Percentiles rank a stretch among this genome's conserved stretches.
phyloP scores from a whole-genome alignment of 371 early-diverging fungal species.

The Apophysomyces trapeziformis region DNA sequence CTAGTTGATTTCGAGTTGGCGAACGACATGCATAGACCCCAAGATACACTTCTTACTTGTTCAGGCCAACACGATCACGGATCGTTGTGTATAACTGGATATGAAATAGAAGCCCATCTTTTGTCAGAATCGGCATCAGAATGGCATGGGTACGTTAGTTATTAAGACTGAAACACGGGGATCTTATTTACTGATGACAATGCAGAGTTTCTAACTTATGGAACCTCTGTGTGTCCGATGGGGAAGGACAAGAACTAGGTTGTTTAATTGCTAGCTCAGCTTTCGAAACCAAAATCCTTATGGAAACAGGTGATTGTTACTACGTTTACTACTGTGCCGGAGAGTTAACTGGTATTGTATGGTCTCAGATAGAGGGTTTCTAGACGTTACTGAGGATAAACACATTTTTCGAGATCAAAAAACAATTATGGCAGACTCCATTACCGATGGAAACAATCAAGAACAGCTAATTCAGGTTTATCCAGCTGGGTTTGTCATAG shows the following conservation, averaged over 20 bases:
- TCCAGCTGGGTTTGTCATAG: slow-evolving; percentile 13
- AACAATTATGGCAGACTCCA: slow-evolving; percentile 18
- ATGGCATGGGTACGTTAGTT: slow-evolving; percentile 36
- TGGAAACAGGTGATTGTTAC: slow-evolving; percentile 14
- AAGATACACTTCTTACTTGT: slow-evolving; percentile 33
- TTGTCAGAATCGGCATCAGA: slow-evolving; percentile 19
- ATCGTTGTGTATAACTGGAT: slow-evolving; percentile 26
- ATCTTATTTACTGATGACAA: background rate
- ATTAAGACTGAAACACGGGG: background rate
- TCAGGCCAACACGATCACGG: slow-evolving; percentile 40
- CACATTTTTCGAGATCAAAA: slow-evolving; percentile 5
- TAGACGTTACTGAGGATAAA: slow-evolving; percentile 19
- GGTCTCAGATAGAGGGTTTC: slow-evolving; percentile 17
- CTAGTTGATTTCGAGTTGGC: slow-evolving; percentile 29
- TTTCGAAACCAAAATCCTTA: slow-evolving; percentile 17
- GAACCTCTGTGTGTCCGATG: background rate
- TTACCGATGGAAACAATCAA: slow-evolving; percentile 1
- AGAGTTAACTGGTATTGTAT: background rate
- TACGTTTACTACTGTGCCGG: background rate
- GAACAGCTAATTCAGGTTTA: slow-evolving; percentile 20
- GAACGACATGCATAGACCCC: slow-evolving; percentile 13
- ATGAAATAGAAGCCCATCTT: slow-evolving; percentile 26
- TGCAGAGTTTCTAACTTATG: slow-evolving; percentile 21
- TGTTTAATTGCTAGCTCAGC: slow-evolving; percentile 21
- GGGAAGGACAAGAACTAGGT: background rate